Evolutionary conservation across 495 filamentous ascomycete species (phyloP).

Genomic region (Aspergillus cavernicola): DNA sequence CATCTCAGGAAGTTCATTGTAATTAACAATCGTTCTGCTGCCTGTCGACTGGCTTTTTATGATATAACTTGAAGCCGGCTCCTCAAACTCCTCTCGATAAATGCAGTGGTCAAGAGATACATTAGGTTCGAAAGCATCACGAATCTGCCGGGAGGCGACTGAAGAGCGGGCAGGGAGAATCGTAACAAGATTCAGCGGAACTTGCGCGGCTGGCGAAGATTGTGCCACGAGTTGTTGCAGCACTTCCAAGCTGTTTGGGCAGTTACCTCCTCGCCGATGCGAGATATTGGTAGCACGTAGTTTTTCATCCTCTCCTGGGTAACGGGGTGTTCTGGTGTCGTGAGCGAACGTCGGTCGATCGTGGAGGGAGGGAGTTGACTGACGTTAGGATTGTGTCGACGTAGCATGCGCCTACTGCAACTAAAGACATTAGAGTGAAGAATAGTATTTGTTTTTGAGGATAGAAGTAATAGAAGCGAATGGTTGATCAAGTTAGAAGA

Average conservation of each 20-base stretch:
- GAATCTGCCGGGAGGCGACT: constrained; percentile 35
- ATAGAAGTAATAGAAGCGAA: no score
- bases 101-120: constrained; percentile 55
- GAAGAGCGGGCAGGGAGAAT: constrained; percentile 43
- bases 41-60: constrained; percentile 55
- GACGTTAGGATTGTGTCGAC: constrained; percentile 65
- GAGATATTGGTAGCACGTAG: constrained; percentile 57
- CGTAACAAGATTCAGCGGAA: constrained; percentile 36
- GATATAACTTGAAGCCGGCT: constrained; percentile 69
- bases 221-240: constrained; percentile 54
- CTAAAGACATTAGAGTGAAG: constrained; percentile 31
- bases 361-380: constrained; percentile 24
- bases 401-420: constrained; percentile 64
- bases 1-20: constrained; percentile 65
- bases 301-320: constrained; percentile 68
- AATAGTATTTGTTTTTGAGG: background rate
- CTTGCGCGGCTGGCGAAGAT: background rate
- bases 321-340: constrained; percentile 54
- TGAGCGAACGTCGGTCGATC: constrained; percentile 12
- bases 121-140: constrained; percentile 32
- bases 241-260: constrained; percentile 66
- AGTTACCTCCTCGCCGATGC: constrained; percentile 68
- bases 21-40: constrained; percentile 68
- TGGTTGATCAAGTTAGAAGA: no score
- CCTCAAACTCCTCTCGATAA: constrained; percentile 50